These are phyloP conservation scores for Mrakia gelida DNA, from an alignment of 768 basidiomycete species.

Conservation along the genomic window DNA sequence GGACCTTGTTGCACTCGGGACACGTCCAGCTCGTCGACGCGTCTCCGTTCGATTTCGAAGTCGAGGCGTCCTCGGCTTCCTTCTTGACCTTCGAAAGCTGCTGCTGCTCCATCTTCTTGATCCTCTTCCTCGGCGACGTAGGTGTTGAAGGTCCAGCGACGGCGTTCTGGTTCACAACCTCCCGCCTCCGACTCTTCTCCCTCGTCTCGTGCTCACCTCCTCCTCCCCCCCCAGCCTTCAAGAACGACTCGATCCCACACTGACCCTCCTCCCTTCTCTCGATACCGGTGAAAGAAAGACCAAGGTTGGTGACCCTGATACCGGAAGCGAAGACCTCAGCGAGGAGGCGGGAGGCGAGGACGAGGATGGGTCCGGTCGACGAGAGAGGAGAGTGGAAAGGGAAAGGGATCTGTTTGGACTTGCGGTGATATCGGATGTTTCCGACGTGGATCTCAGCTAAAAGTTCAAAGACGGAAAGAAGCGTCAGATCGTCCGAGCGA, in stretches of 20 bases:
- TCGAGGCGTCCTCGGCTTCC: not conserved
- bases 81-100: not conserved
- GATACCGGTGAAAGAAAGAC: conserved; percentile 71
- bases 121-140: not conserved
- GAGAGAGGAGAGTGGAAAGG: conserved; percentile 72
- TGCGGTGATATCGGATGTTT: conserved; percentile 30
- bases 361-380: conserved; percentile 64
- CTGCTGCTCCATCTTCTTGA: not conserved
- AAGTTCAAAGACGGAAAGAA: not conserved
- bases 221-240: conserved; percentile 42
- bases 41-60: too few relatives aligned
- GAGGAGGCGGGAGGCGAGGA: conserved; percentile 75
- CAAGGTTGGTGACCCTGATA: conserved; percentile 67
- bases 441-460: not conserved
- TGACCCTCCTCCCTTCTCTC: conserved; percentile 73
- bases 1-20: conserved; percentile 13
- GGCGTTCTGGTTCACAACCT: not conserved
- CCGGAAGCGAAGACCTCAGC: conserved; percentile 66
- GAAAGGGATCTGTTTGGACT: conserved; percentile 81
- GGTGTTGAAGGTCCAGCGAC: not conserved
- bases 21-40: conserved; percentile 10
- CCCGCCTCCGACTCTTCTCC: not conserved
- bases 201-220: not conserved
- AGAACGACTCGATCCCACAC: conserved; percentile 79
- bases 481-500: not conserved